These are phyloP conservation scores for Colletotrichum brevisporum DNA, from an alignment of 2,329 filamentous ascomycete genomes.

Conservation along the genomic window DNA sequence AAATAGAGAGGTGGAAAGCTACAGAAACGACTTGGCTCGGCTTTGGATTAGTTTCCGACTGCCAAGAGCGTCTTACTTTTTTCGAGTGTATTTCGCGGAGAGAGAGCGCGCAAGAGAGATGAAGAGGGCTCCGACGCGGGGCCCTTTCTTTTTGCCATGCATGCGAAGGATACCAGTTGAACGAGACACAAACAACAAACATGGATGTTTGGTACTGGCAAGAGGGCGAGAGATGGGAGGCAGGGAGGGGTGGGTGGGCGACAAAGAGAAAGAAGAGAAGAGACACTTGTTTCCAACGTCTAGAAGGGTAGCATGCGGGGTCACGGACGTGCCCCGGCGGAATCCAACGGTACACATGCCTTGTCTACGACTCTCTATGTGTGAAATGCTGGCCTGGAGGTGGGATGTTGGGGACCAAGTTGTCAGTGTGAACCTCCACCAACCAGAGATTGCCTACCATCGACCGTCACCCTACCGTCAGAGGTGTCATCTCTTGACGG, in stretches of 20 bases:
- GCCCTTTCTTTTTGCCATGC: constrained; percentile 1
- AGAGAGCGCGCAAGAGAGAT: constrained; percentile 7
- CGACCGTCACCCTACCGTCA: too few species aligned
- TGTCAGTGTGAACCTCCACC: too few species aligned
- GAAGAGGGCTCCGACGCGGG: constrained; percentile 1
- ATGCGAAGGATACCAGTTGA: constrained; percentile 27
- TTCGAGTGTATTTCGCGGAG: constrained; percentile 2
- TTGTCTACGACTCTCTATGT: not conserved
- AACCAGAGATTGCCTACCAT: too few species aligned
- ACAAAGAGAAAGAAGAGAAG: too few species aligned
- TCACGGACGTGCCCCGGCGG: constrained; percentile 8
- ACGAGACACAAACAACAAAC: constrained; percentile 9
- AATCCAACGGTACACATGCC: constrained; percentile 34
- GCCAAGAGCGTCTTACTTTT: constrained; percentile 8
- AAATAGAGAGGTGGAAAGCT: constrained; percentile 39
- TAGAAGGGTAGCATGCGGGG: constrained; percentile 31
- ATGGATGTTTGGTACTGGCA: constrained; percentile 20
- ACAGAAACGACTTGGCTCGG: constrained; percentile 35
- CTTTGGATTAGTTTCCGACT: constrained; percentile 3
- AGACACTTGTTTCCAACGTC: constrained; percentile 8
- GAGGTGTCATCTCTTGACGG: too few species aligned
- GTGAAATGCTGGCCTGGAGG: not conserved
- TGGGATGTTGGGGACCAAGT: not conserved
- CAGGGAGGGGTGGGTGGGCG: too few species aligned
- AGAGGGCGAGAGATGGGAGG: not conserved